phyloP scores from a whole-genome alignment of 371 early-diverging fungal species.

The Amoeboaphelidium protococcarum region DNA sequence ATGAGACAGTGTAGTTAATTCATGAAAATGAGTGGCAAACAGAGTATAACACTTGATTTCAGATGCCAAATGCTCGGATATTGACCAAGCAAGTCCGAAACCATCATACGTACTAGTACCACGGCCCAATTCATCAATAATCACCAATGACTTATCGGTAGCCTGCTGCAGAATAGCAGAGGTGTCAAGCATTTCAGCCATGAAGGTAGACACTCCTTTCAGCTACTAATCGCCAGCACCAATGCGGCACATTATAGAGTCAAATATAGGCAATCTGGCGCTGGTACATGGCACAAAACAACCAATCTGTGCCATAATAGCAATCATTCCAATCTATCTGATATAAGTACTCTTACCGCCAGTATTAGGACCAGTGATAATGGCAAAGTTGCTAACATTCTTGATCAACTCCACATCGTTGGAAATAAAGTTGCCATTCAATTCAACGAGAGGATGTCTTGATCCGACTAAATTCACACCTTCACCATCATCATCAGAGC shows the following conservation, averaged over 20 bases:
- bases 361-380: slow-evolving; percentile 60
- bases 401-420: slow-evolving; percentile 50
- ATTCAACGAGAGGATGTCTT: slow-evolving; percentile 85
- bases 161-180: slow-evolving; percentile 70
- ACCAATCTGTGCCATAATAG: slow-evolving; percentile 91
- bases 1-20: slow-evolving; percentile 53
- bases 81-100: slow-evolving; percentile 86
- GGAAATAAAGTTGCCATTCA: slow-evolving; percentile 77
- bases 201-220: slow-evolving; percentile 90
- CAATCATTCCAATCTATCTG: slow-evolving; percentile 53
- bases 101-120: slow-evolving; percentile 98
- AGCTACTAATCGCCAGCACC: slow-evolving; percentile 89
- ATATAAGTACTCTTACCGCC: slow-evolving; percentile 36
- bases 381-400: slow-evolving; percentile 16
- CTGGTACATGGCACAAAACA: slow-evolving; percentile 81
- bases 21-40: slow-evolving; percentile 96
- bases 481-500: slow-evolving; percentile 30
- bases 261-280: slow-evolving; percentile 56
- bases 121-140: slow-evolving; percentile 96
- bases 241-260: slow-evolving; percentile 77
- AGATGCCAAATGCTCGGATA: slow-evolving; percentile 66
- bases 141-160: slow-evolving; percentile 60
- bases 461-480: slow-evolving; percentile 32
- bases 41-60: slow-evolving; percentile 48
- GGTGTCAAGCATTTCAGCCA: slow-evolving; percentile 98